A percentile compares a stretch with the other conserved stretches of the same genome.
Evolutionary conservation across 2,329 filamentous ascomycete species (phyloP).

Genomic region (Sordariomycetes sp.): DNA sequence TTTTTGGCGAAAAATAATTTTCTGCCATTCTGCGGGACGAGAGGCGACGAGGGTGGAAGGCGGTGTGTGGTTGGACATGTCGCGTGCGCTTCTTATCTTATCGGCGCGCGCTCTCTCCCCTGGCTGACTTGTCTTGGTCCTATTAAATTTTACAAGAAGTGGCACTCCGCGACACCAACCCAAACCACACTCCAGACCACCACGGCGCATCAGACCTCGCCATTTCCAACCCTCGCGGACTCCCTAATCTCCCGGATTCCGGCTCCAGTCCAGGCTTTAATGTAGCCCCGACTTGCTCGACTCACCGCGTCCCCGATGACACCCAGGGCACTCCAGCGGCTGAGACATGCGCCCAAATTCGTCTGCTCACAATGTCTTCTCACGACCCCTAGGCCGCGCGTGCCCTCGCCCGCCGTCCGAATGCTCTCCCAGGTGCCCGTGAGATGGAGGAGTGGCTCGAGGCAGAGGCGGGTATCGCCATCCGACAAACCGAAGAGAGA

Average conservation of each 20-base stretch:
- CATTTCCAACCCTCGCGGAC: neutral
- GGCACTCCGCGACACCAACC: neutral
- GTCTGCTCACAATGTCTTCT: slow-evolving; percentile 4
- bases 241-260: neutral
- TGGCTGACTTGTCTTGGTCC: too few species aligned
- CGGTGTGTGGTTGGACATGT: neutral
- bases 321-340: slow-evolving; percentile 6
- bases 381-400: neutral
- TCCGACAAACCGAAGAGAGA: neutral
- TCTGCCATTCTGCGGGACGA: neutral
- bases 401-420: neutral
- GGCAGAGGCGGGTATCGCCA: neutral
- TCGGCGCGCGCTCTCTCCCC: neutral
- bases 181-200: neutral
- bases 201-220: neutral
- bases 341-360: slow-evolving; percentile 1
- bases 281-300: neutral
- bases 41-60: neutral
- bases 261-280: neutral
- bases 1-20: slow-evolving; percentile 5
- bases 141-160: too few species aligned
- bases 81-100: neutral
- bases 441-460: slow-evolving; percentile 2
- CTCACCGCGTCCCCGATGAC: slow-evolving; percentile 6
- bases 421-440: neutral